phyloP scores from a whole-genome alignment of 2,329 filamentous ascomycete genomes.

The Fusarium irregulare region DNA sequence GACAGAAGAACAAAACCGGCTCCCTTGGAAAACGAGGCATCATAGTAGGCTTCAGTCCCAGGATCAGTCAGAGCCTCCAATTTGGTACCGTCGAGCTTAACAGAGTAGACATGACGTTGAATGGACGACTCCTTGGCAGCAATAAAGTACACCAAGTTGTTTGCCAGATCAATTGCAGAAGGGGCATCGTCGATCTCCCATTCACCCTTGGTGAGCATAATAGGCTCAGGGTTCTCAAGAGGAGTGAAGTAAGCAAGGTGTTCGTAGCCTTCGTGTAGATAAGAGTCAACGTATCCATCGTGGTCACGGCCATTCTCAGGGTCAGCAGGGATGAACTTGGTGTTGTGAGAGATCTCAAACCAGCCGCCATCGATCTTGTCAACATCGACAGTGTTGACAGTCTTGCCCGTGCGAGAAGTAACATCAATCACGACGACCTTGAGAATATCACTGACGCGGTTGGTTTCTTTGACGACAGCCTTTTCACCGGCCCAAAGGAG shows the following conservation, averaged over 20 bases:
- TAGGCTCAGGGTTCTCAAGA: slow-evolving; percentile 81
- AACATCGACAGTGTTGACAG: slow-evolving; percentile 83
- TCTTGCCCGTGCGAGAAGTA: slow-evolving; percentile 75
- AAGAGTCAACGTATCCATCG: slow-evolving; percentile 92
- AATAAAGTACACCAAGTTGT: slow-evolving; percentile 91
- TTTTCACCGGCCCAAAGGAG: slow-evolving; percentile 90
- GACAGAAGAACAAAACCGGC: slow-evolving; percentile 86
- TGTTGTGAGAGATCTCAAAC: slow-evolving; percentile 93
- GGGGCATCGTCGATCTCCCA: slow-evolving; percentile 94
- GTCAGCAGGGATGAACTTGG: slow-evolving; percentile 87
- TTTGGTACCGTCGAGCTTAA: slow-evolving; percentile 82
- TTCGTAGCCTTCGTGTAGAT: slow-evolving; percentile 87
- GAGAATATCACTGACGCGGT: slow-evolving; percentile 91
- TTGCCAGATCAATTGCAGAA: slow-evolving; percentile 83
- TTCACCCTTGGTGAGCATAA: slow-evolving; percentile 85
- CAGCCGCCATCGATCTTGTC: slow-evolving; percentile 91
- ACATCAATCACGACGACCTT: slow-evolving; percentile 90
- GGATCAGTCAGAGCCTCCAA: slow-evolving; percentile 80
- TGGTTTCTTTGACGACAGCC: slow-evolving; percentile 90
- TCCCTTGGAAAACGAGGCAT: slow-evolving; percentile 83
- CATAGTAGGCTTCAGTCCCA: slow-evolving; percentile 80
- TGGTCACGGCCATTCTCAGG: slow-evolving; percentile 77
- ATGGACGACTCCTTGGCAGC: slow-evolving; percentile 88
- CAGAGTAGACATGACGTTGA: slow-evolving; percentile 91
- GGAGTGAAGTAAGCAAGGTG: slow-evolving; percentile 95